Conservation (phyloP, 2,329 filamentous ascomycete genomes). For the Ampelomyces quisqualis region DNA sequence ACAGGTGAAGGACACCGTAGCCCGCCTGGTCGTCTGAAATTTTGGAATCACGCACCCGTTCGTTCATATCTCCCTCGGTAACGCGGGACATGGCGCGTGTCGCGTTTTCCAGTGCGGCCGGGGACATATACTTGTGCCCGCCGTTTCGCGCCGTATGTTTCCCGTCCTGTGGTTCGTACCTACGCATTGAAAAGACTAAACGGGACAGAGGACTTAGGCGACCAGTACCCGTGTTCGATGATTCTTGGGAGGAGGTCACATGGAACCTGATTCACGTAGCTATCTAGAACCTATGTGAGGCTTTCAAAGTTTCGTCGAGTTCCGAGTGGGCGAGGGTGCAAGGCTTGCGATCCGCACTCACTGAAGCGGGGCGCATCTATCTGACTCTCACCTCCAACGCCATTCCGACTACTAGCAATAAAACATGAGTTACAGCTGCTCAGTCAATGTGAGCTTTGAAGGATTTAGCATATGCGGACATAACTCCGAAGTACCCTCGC, state of each 20-base stretch:
- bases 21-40: constrained; percentile 43
- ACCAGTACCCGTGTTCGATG: constrained; percentile 40
- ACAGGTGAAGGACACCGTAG: constrained; percentile 33
- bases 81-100: constrained; percentile 49
- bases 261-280: no score
- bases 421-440: no score
- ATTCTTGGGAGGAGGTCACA: constrained; percentile 42
- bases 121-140: constrained; percentile 44
- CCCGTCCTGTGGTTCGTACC: constrained; percentile 30
- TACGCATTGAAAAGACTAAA: constrained; percentile 44
- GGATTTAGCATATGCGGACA: no score
- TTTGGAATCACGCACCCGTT: constrained; percentile 40
- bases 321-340: no score
- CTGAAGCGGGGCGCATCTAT: no score
- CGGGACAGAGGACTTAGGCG: constrained; percentile 31
- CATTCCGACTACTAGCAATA: no score
- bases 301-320: no score
- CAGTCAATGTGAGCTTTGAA: no score
- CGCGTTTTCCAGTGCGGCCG: constrained; percentile 39
- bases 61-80: constrained; percentile 53
- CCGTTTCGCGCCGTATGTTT: constrained; percentile 37
- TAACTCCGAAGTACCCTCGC: no score
- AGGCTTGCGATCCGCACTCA: no score
- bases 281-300: no score
- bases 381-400: no score